These are phyloP conservation scores for Yamadazyma jaroonii DNA, from an alignment of 1,139 yeast species.

Conservation along the genomic window DNA sequence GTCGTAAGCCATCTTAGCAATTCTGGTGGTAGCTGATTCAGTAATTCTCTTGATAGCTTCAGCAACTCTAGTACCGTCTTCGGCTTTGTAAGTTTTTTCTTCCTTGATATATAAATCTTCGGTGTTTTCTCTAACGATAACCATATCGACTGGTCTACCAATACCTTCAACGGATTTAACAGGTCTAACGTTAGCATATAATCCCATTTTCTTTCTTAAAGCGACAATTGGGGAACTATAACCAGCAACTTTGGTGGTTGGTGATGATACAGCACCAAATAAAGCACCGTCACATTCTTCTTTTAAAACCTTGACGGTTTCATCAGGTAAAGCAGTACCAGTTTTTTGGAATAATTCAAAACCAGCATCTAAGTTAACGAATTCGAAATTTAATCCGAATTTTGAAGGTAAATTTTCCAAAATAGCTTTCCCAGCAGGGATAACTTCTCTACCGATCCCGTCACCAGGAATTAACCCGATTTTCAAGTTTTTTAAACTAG, in stretches of 20 bases:
- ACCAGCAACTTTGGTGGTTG: constrained; percentile 90
- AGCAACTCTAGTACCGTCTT: constrained; percentile 80
- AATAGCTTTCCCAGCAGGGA: constrained; percentile 88
- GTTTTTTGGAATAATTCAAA: constrained; percentile 89
- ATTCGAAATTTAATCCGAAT: constrained; percentile 77
- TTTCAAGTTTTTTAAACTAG: constrained; percentile 35
- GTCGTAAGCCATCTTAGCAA: constrained; percentile 88
- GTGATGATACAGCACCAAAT: constrained; percentile 96
- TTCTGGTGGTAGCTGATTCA: constrained; percentile 79
- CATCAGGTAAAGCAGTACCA: constrained; percentile 93
- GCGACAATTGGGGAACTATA: constrained; percentile 98
- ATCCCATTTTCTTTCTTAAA: constrained; percentile 87
- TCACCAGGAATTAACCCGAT: constrained; percentile 89
- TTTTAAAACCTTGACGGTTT: constrained; percentile 77
- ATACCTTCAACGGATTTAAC: constrained; percentile 87
- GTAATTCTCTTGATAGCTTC: constrained; percentile 97
- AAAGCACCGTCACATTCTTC: constrained; percentile 93
- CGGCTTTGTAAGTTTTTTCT: constrained; percentile 68
- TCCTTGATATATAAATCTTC: constrained; percentile 96
- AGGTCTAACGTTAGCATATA: constrained; percentile 96
- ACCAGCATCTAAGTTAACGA: constrained; percentile 88
- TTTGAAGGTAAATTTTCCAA: constrained; percentile 76
- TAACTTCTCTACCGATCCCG: constrained; percentile 96
- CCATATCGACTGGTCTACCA: constrained; percentile 91
- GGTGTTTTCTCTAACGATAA: constrained; percentile 96